phyloP scores from a whole-genome alignment of 2,329 filamentous ascomycete species.

The Fusarium miscanthi region DNA sequence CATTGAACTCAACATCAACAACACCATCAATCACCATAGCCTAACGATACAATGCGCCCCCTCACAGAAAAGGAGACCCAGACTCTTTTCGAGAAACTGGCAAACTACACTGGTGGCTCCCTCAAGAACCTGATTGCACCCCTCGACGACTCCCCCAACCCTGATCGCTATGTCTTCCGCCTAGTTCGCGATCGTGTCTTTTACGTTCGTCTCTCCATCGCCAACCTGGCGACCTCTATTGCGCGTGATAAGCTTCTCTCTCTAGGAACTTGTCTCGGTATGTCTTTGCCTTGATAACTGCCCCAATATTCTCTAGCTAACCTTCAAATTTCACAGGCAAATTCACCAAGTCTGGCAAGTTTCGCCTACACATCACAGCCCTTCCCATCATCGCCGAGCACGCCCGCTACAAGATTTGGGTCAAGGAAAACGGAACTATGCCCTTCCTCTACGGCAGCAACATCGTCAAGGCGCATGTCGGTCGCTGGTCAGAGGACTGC shows the following conservation, averaged over 20 bases:
- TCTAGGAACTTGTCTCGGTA: constrained; percentile 85
- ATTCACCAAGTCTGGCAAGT: constrained; percentile 97
- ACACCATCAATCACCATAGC: constrained; percentile 16
- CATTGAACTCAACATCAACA: constrained; percentile 19
- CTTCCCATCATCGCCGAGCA: constrained; percentile 90
- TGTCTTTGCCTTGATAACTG: not conserved
- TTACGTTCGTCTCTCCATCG: constrained; percentile 89
- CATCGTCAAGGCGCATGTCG: constrained; percentile 77
- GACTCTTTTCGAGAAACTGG: constrained; percentile 90
- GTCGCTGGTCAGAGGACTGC: constrained; percentile 88
- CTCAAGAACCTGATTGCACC: constrained; percentile 87
- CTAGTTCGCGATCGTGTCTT: constrained; percentile 86
- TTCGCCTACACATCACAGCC: constrained; percentile 90
- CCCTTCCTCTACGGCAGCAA: constrained; percentile 96
- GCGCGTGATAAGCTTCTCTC: constrained; percentile 84
- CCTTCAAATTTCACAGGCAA: constrained; percentile 67
- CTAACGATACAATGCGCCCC: constrained; percentile 72
- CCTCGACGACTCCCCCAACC: constrained; percentile 72
- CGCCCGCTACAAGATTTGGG: constrained; percentile 96
- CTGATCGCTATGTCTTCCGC: constrained; percentile 87
- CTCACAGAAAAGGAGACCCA: constrained; percentile 84
- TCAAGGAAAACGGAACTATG: constrained; percentile 97
- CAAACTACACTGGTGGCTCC: constrained; percentile 89
- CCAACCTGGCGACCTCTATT: constrained; percentile 90
- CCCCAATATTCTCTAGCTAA: constrained; percentile 15